Evolutionary conservation across 1,284 basidiomycete genomes (phyloP).

Genomic region (Lignosus rhinocerotis): DNA sequence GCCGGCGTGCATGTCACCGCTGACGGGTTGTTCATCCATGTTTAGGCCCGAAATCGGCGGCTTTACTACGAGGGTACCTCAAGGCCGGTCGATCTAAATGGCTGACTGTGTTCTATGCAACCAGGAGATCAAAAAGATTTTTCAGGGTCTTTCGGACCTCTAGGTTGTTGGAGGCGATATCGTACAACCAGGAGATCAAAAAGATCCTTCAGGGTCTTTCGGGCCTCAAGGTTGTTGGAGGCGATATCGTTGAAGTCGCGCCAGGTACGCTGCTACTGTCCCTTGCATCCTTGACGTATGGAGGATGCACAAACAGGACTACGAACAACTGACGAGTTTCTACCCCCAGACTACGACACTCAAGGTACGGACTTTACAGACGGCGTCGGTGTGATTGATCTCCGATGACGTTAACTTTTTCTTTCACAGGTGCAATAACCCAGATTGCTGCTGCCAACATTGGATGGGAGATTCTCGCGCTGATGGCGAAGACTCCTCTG

Average conservation of each 20-base stretch:
- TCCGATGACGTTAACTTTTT: neutral
- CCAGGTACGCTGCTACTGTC: constrained; percentile 18
- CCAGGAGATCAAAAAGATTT: constrained; percentile 41
- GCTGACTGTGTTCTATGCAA: neutral
- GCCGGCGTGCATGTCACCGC: neutral
- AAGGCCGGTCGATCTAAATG: no score
- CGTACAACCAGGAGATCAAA: constrained; percentile 39
- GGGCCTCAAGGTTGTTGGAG: constrained; percentile 41
- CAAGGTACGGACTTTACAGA: constrained; percentile 23
- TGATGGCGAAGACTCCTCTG: constrained; percentile 4
- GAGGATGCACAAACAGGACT: no score
- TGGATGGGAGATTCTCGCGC: constrained; percentile 32
- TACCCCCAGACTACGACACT: constrained; percentile 26
- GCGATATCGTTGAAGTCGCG: constrained; percentile 44
- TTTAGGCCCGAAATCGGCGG: constrained; percentile 40
- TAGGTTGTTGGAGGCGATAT: constrained; percentile 44
- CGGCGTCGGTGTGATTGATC: no score
- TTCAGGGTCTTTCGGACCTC: constrained; percentile 38
- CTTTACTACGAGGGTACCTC: constrained; percentile 36
- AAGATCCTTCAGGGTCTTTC: constrained; percentile 39
- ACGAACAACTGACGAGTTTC: neutral
- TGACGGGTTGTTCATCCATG: neutral
- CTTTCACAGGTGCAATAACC: constrained; percentile 32
- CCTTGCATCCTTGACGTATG: no score
- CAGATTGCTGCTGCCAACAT: constrained; percentile 37